Evolutionary conservation across 306 rosid species (phyloP).

Genomic region (Gastrolobium villosum): DNA sequence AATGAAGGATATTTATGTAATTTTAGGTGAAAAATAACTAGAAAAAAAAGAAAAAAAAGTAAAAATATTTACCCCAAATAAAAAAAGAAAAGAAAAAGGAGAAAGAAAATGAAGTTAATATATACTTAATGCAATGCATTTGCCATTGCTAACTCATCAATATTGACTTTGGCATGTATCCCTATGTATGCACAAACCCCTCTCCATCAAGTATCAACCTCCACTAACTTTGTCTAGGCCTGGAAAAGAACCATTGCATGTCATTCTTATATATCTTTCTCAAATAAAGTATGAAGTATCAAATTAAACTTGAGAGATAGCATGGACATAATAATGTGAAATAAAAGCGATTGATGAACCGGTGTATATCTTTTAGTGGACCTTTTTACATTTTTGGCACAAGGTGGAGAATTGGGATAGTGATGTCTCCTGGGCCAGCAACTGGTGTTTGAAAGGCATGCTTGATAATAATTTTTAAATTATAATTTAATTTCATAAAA

Average conservation of each 20-base stretch:
- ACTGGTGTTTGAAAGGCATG: neutral
- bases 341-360: constrained; percentile 46
- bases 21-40: neutral
- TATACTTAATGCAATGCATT: constrained; percentile 43
- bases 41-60: neutral
- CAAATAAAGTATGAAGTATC: constrained; percentile 33
- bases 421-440: constrained; percentile 41
- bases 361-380: constrained; percentile 35
- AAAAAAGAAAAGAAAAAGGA: neutral
- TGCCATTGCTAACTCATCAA: constrained; percentile 35
- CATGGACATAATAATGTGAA: constrained; percentile 53
- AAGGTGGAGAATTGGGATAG: constrained; percentile 6
- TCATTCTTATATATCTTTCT: constrained; percentile 41
- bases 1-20: too few relatives aligned
- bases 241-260: constrained; percentile 44
- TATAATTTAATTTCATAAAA: neutral
- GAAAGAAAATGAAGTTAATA: neutral
- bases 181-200: constrained; percentile 46
- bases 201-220: constrained; percentile 46
- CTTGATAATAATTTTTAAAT: neutral
- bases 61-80: too few relatives aligned
- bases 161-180: constrained; percentile 48
- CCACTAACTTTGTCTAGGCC: constrained; percentile 56
- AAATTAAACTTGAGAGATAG: neutral
- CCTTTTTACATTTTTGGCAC: constrained; percentile 39